Evolutionary conservation across 2,329 filamentous ascomycete species (phyloP), one percentile per base, ranked within the genome.

Genomic region (Fusarium mangiferae): DNA sequence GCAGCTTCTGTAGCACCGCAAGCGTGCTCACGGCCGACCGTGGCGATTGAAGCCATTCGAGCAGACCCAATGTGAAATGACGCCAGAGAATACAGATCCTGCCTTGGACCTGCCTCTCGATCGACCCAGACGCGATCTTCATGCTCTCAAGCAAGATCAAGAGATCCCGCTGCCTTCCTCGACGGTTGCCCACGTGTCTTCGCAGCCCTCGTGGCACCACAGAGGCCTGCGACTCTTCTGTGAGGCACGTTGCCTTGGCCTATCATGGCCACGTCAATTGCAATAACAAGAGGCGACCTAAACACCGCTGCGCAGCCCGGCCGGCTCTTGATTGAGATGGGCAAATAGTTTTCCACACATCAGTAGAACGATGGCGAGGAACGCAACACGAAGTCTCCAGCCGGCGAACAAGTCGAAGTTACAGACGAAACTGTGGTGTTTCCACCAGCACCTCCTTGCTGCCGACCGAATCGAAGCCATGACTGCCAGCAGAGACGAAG

Each of bases 401-500:
- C 20, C 15, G 12, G 5, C 17, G 2, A 42, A 30, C 15, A 13
- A 33, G 12, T n/a, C 17, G 36, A 56, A 33, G 36, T 42, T 15
- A 17, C 35, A 28, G 10, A 22, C 15, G 15, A 33, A 20, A 10
- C 9, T 7, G 8, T 4, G 6, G 18, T 54, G 14, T n/a, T 54
- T 15, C 24, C 3, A 54, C 7, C 26, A 55, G 20, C 35, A 30
- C 6, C 12, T 8, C 12, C 4, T 56, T 44, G 12, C 20, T n/a
- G 2, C 15, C 17, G 22, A 24, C 15, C 17, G 52, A 24, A n/a
- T 4, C 17, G 38, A 20, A n/a, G 22, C 22, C 22, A 8, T 20
- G 7, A 18, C 3, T 20, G 5, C 22, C 26, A n/a, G 6, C 26
- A 20, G 6, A 1, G 24, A 8, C 17, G 4, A 24, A 17, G 11